These are phyloP conservation scores for Salix caprea DNA, from an alignment of 345 rosid genomes.

Conservation along the genomic window DNA sequence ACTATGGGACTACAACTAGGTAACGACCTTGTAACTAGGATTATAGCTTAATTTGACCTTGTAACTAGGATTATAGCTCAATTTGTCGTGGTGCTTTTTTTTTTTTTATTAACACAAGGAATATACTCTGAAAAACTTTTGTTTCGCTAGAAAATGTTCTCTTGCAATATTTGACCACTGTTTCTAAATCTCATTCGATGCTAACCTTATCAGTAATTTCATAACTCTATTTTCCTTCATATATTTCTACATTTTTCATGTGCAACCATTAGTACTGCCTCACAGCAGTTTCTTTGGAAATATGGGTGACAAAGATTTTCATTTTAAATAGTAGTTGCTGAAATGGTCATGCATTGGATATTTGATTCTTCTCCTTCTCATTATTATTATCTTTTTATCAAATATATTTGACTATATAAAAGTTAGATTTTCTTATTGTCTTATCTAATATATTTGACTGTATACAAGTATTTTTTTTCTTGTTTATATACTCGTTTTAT, in stretches of 20 bases:
- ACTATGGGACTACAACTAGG: neutral
- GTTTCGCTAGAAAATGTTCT: neutral
- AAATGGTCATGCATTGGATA: neutral
- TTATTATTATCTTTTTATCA: neutral
- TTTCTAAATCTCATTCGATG: neutral
- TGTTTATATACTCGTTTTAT: too few species aligned
- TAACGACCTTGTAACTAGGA: neutral
- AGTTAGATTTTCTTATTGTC: neutral
- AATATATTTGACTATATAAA: neutral
- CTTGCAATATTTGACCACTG: neutral
- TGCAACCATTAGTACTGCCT: neutral
- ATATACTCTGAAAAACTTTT: neutral
- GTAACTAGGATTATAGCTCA: neutral
- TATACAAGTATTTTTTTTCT: too few species aligned
- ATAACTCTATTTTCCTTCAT: neutral
- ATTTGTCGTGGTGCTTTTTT: neutral
- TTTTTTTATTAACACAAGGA: neutral
- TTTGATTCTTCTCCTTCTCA: neutral
- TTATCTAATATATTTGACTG: too few species aligned
- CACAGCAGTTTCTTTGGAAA: neutral
- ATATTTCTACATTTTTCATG: neutral
- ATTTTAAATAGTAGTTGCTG: neutral
- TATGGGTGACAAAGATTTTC: neutral
- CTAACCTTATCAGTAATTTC: neutral
- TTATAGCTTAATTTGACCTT: neutral